Evolutionary conservation across 345 rosid genomes (phyloP).

Genomic region (Aquilaria sinensis): DNA sequence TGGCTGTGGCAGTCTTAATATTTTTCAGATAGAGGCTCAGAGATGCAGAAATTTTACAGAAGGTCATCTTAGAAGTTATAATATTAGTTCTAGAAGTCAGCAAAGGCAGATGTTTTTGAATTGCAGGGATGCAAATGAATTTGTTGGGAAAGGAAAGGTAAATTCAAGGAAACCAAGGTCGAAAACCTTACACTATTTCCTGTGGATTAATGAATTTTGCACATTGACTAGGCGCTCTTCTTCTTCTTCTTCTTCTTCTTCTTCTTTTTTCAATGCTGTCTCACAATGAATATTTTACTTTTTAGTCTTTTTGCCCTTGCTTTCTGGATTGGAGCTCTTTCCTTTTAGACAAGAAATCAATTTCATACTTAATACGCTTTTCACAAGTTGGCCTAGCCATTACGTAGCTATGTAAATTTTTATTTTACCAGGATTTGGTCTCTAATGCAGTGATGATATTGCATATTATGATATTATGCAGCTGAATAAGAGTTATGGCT

Average conservation of each 20-base stretch:
- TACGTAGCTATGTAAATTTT: no score
- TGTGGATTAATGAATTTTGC: slow-evolving; percentile 20
- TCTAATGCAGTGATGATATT: no score
- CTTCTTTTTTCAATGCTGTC: slow-evolving; percentile 14
- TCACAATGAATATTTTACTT: neutral
- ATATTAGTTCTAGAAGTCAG: slow-evolving; percentile 25
- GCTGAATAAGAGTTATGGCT: no score
- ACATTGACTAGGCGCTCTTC: neutral
- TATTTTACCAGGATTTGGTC: no score
- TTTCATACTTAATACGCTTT: no score
- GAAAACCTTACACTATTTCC: slow-evolving; percentile 18
- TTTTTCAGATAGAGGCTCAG: slow-evolving; percentile 12
- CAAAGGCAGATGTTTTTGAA: slow-evolving; percentile 23
- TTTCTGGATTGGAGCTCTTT: no score
- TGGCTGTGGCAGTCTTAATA: slow-evolving; percentile 13
- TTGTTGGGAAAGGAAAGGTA: slow-evolving; percentile 58
- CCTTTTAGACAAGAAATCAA: no score
- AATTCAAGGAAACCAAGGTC: slow-evolving; percentile 28
- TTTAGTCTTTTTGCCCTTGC: no score
- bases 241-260: slow-evolving; percentile 13
- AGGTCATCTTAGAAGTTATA: slow-evolving; percentile 20
- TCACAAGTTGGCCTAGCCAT: no score
- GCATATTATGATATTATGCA: no score
- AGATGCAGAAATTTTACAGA: slow-evolving; percentile 12
- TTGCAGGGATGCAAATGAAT: slow-evolving; percentile 35